Percentiles rank a stretch among this genome's conserved stretches.
Conservation (phyloP, 805 yeast genomes). For the Metahyphopichia silvanorum region DNA sequence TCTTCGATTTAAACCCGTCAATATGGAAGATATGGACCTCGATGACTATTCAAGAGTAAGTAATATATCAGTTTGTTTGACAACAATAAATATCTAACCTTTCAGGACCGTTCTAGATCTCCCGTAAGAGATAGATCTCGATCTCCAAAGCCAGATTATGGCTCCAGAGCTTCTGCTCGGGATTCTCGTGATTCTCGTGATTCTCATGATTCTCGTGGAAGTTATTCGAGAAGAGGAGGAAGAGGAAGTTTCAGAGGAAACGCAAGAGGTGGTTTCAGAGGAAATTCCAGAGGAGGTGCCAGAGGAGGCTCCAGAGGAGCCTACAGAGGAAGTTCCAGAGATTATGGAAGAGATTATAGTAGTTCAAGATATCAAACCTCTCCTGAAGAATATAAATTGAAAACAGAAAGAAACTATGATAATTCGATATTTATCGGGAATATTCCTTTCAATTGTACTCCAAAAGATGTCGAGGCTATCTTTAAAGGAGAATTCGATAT, state of each 20-base stretch:
- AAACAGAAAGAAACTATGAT: slow-evolving; percentile 54
- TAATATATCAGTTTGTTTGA: slow-evolving; percentile 7
- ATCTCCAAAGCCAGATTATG: slow-evolving; percentile 28
- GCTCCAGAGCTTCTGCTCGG: slow-evolving; percentile 26
- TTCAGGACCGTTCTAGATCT: slow-evolving; percentile 31
- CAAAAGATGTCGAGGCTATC: slow-evolving; percentile 56
- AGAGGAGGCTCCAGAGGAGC: slow-evolving; percentile 18
- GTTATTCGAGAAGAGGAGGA: slow-evolving; percentile 9
- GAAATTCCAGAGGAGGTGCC: slow-evolving; percentile 16
- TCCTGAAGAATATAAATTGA: slow-evolving; percentile 27
- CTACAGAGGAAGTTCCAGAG: slow-evolving; percentile 14
- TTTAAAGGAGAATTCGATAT: slow-evolving; percentile 54
- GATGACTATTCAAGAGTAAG: slow-evolving; percentile 63
- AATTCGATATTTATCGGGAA: slow-evolving; percentile 75
- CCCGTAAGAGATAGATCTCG: slow-evolving; percentile 32
- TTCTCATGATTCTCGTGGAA: slow-evolving; percentile 17
- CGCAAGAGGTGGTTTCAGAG: slow-evolving; percentile 16
- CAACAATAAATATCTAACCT: slow-evolving; percentile 19
- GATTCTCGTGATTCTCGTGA: slow-evolving; percentile 30
- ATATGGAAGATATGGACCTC: slow-evolving; percentile 61
- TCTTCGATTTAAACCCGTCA: too few relatives aligned
- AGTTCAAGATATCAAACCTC: slow-evolving; percentile 25
- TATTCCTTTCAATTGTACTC: slow-evolving; percentile 61
- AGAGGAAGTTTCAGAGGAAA: slow-evolving; percentile 11
- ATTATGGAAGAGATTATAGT: slow-evolving; percentile 14